These are phyloP conservation scores for Dimargaris xerosporica DNA, from an alignment of 192 early-diverging fungal genomes.

Conservation along the genomic window DNA sequence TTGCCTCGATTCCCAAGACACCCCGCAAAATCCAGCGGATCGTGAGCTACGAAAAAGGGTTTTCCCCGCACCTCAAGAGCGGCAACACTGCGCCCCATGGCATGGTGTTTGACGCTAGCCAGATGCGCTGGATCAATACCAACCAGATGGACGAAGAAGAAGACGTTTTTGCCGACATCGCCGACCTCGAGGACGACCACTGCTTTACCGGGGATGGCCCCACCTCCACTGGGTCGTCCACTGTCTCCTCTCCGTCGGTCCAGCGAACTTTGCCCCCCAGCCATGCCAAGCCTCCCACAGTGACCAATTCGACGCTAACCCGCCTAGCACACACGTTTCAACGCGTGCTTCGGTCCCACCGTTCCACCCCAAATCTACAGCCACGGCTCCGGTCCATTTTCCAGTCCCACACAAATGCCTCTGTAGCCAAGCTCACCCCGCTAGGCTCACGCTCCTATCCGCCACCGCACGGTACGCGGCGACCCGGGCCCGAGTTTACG, in stretches of 20 bases:
- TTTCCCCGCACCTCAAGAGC: not conserved
- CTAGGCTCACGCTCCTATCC: not conserved
- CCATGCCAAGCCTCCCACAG: not conserved
- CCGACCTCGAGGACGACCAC: slow-evolving; percentile 2
- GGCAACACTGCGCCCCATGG: not conserved
- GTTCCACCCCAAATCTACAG: not conserved
- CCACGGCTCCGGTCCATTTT: not conserved
- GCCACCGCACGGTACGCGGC: not conserved
- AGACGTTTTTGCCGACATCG: slow-evolving; percentile 4
- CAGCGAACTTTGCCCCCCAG: not conserved
- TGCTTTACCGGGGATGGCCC: not conserved
- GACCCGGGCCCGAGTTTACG: not conserved
- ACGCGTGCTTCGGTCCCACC: not conserved
- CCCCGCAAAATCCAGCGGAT: not conserved
- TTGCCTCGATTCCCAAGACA: too few species aligned
- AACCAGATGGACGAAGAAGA: not conserved
- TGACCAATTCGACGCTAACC: not conserved
- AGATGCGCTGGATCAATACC: not conserved
- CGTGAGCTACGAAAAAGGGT: not conserved
- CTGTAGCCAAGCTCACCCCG: not conserved
- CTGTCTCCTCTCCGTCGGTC: not conserved
- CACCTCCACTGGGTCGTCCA: not conserved
- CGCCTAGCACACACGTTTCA: not conserved
- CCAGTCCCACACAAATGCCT: not conserved
- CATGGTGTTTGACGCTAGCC: slow-evolving; percentile 6